Evolutionary conservation across 2,329 filamentous ascomycete genomes (phyloP).

Genomic region (Bipolaris bicolor): DNA sequence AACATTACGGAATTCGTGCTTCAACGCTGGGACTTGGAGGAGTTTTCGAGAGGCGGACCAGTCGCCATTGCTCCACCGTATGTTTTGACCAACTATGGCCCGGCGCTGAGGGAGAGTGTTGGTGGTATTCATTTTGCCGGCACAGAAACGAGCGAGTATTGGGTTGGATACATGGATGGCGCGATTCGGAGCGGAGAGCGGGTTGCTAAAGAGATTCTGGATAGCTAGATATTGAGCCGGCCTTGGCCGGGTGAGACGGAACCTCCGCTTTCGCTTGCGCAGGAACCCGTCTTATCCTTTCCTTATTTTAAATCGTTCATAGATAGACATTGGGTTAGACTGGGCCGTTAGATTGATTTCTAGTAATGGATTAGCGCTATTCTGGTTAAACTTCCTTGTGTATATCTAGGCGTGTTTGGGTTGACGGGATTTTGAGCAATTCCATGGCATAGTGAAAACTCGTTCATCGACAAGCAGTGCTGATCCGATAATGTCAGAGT

Average conservation of each 20-base stretch:
- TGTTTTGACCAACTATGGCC: slow-evolving; percentile 20
- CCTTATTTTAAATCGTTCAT: neutral
- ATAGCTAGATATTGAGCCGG: neutral
- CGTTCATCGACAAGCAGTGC: no score
- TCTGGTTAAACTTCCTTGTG: neutral
- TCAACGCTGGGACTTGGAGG: slow-evolving; percentile 32
- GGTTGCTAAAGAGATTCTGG: slow-evolving; percentile 54
- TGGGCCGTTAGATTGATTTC: neutral
- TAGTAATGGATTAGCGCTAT: neutral
- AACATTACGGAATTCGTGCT: slow-evolving; percentile 28
- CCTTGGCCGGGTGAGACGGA: no score
- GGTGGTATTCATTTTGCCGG: slow-evolving; percentile 61
- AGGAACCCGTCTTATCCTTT: no score
- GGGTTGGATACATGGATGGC: slow-evolving; percentile 67
- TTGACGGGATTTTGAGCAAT: neutral
- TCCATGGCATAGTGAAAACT: no score
- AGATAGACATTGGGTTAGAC: neutral
- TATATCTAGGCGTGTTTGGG: neutral
- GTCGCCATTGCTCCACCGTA: slow-evolving; percentile 24
- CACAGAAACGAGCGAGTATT: slow-evolving; percentile 60
- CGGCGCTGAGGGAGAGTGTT: slow-evolving; percentile 22
- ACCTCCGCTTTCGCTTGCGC: no score
- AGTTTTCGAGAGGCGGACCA: slow-evolving; percentile 25
- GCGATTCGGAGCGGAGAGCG: slow-evolving; percentile 59
- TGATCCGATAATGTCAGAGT: no score